Percentiles rank a stretch among this genome's conserved stretches.
Conservation (phyloP, 2,329 filamentous ascomycete genomes). For the Cladosporium sp. region DNA sequence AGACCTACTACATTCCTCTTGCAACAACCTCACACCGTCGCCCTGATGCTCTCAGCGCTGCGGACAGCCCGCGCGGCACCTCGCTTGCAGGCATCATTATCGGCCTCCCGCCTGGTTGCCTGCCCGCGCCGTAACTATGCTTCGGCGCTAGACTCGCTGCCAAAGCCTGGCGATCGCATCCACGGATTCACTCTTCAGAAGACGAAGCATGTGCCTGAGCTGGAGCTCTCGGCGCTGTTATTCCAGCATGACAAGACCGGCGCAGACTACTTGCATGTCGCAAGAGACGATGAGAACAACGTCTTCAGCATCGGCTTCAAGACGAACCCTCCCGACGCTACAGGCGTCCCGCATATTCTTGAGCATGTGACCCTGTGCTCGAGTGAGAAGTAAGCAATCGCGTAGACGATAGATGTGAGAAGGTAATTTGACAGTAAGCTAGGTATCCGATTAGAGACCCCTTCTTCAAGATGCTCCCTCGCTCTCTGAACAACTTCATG, state of each 20-base stretch:
- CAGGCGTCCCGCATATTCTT: constrained; percentile 91
- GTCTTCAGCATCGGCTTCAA: constrained; percentile 99
- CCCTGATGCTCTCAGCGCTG: constrained; percentile 10
- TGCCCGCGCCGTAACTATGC: constrained; percentile 37
- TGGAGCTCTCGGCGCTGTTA: constrained; percentile 85
- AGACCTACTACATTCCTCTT: no score
- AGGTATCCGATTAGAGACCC: constrained; percentile 96
- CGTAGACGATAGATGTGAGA: not conserved
- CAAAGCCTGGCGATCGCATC: constrained; percentile 74
- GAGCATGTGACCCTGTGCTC: constrained; percentile 97
- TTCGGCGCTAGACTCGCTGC: constrained; percentile 70
- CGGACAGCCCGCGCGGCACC: not conserved
- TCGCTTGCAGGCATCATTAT: constrained; percentile 5
- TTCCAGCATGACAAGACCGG: constrained; percentile 92
- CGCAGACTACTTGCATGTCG: constrained; percentile 92
- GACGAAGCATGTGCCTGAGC: constrained; percentile 85
- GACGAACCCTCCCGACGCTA: constrained; percentile 95
- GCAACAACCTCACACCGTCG: not conserved
- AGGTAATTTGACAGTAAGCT: constrained; percentile 15
- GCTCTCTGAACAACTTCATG: constrained; percentile 99
- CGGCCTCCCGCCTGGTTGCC: not conserved
- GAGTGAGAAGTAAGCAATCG: constrained; percentile 66
- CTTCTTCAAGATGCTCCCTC: constrained; percentile 99
- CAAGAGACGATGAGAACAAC: constrained; percentile 95
- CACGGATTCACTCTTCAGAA: constrained; percentile 90